phyloP scores from a whole-genome alignment of 2,329 filamentous ascomycete genomes.

The Diaporthe amygdali region DNA sequence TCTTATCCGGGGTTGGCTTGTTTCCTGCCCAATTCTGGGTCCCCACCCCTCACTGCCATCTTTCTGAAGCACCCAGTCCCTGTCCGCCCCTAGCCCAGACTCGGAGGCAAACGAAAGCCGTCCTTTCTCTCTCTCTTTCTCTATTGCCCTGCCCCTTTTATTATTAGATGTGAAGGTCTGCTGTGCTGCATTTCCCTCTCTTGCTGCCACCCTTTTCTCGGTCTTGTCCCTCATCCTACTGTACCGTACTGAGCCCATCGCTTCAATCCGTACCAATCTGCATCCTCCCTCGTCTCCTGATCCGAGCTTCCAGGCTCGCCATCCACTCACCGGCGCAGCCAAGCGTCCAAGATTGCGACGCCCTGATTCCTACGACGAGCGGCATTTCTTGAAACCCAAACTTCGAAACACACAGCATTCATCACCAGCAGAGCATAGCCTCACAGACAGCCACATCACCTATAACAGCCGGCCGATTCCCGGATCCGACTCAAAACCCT shows the following conservation, averaged over 20 bases:
- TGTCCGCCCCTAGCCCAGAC: neutral
- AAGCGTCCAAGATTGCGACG: slow-evolving; percentile 8
- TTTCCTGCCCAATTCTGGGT: neutral
- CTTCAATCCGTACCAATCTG: slow-evolving; percentile 4
- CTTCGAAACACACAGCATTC: slow-evolving; percentile 6
- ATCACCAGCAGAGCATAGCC: neutral
- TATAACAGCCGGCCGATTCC: neutral
- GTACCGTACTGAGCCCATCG: neutral
- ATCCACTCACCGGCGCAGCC: neutral
- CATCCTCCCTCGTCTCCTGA: neutral
- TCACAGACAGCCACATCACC: neutral
- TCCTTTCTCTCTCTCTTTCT: neutral
- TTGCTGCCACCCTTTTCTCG: neutral
- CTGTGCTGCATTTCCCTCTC: neutral
- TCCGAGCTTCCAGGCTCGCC: slow-evolving; percentile 3
- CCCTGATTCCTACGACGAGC: neutral
- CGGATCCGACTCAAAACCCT: slow-evolving; percentile 1
- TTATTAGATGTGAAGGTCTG: too few relatives aligned
- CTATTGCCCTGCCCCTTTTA: neutral
- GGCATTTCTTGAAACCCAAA: slow-evolving; percentile 11
- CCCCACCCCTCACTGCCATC: slow-evolving; percentile 4
- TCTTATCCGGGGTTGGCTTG: slow-evolving; percentile 2
- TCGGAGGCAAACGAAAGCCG: neutral
- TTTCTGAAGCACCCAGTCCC: slow-evolving; percentile 12
- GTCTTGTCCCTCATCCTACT: neutral